phyloP scores from a whole-genome alignment of 192 early-diverging fungal species.

The Backusella sp. region DNA sequence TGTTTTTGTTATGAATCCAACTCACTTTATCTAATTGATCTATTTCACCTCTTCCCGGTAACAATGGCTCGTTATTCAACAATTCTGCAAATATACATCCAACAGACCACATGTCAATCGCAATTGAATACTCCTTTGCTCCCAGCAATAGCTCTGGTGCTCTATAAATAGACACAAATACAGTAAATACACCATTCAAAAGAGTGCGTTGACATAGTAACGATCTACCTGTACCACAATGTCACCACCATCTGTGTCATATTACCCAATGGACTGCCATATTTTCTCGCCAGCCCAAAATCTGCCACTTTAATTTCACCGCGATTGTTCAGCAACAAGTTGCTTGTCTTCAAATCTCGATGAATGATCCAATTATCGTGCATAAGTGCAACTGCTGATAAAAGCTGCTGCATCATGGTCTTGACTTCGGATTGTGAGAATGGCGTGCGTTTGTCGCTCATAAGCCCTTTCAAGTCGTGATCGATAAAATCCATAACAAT shows the following conservation, averaged over 20 bases:
- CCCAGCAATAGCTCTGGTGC: slow-evolving; percentile 65
- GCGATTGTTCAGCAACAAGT: slow-evolving; percentile 58
- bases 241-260: slow-evolving; percentile 70
- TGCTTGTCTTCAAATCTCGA: slow-evolving; percentile 67
- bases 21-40: slow-evolving; percentile 70
- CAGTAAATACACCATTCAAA: background rate
- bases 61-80: slow-evolving; percentile 77
- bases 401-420: slow-evolving; percentile 68
- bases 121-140: slow-evolving; percentile 58
- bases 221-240: slow-evolving; percentile 63
- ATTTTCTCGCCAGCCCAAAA: slow-evolving; percentile 66
- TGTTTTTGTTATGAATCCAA: background rate
- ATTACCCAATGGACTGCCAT: slow-evolving; percentile 59
- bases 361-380: slow-evolving; percentile 73
- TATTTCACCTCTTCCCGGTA: slow-evolving; percentile 79
- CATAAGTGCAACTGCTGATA: slow-evolving; percentile 59
- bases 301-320: slow-evolving; percentile 68
- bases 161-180: slow-evolving; percentile 30
- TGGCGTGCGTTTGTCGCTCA: slow-evolving; percentile 77
- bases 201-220: background rate
- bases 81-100: slow-evolving; percentile 98
- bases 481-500: slow-evolving; percentile 99
- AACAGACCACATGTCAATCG: slow-evolving; percentile 87
- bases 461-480: slow-evolving; percentile 89
- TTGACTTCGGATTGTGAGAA: slow-evolving; percentile 89